A percentile compares a stretch with the other conserved stretches of the same genome.
These are phyloP conservation scores for Xylaria flabelliformis DNA, from an alignment of 495 filamentous ascomycete genomes.

Conservation along the genomic window DNA sequence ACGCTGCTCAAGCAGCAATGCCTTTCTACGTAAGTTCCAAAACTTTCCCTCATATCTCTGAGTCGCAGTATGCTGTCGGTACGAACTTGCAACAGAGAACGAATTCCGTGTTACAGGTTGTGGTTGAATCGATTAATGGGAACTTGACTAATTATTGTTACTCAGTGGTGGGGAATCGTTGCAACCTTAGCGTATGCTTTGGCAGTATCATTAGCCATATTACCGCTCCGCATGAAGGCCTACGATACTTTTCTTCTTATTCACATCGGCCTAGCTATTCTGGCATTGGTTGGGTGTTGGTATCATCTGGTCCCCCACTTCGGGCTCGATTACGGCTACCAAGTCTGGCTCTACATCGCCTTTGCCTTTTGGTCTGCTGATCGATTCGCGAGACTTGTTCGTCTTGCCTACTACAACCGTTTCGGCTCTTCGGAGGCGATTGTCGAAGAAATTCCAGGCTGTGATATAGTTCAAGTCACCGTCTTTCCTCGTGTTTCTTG, in stretches of 20 bases:
- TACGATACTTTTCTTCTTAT: background rate
- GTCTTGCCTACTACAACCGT: background rate
- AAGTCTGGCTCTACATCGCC: background rate
- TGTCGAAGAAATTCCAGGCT: background rate
- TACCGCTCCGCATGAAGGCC: background rate
- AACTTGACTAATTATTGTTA: background rate
- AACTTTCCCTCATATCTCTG: background rate
- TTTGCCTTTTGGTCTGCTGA: slow-evolving; percentile 2
- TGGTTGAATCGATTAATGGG: background rate
- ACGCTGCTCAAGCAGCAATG: background rate
- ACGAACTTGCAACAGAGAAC: background rate
- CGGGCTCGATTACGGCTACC: background rate
- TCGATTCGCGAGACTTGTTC: background rate
- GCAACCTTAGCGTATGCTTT: background rate
- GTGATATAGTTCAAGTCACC: background rate
- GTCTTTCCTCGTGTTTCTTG: background rate
- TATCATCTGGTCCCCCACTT: slow-evolving; percentile 5
- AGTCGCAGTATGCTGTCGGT: background rate
- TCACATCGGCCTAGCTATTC: background rate
- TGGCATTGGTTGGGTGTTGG: background rate
- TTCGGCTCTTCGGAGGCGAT: background rate
- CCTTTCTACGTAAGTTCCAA: background rate
- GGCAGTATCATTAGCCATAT: background rate
- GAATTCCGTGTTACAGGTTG: background rate
- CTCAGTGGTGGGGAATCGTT: slow-evolving; percentile 1